Evolutionary conservation across 306 rosid species (phyloP).

Genomic region (Nissolia schottii): DNA sequence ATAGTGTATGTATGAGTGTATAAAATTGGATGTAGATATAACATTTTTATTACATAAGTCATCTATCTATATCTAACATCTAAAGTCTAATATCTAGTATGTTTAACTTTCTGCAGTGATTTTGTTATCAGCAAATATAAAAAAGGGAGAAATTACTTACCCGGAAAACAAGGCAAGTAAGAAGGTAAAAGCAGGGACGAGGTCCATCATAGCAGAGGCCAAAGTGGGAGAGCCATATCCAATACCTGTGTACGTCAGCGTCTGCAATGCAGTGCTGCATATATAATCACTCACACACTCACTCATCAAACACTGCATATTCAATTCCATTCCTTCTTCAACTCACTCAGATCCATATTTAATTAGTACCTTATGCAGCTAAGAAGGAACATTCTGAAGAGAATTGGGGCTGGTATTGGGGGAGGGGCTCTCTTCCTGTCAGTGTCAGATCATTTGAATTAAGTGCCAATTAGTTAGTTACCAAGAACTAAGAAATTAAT

Average conservation of each 20-base stretch:
- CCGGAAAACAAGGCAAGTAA: constrained; percentile 33
- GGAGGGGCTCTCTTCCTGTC: constrained; percentile 36
- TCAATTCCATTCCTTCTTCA: not conserved
- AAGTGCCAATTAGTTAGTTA: too few relatives aligned
- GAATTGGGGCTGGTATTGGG: constrained; percentile 5
- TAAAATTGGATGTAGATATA: too few relatives aligned
- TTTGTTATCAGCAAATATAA: too few relatives aligned
- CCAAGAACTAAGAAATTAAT: not conserved
- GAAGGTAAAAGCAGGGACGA: constrained; percentile 50
- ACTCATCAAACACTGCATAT: not conserved
- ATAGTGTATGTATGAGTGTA: too few relatives aligned
- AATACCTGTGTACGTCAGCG: constrained; percentile 28
- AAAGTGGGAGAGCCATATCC: constrained; percentile 48
- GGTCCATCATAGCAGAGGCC: constrained; percentile 37
- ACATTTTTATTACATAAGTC: too few relatives aligned
- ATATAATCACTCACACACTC: not conserved
- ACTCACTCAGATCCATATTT: too few relatives aligned
- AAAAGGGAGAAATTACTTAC: constrained; percentile 24
- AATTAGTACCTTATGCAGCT: constrained; percentile 27
- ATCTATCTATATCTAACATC: too few relatives aligned
- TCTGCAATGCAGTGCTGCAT: constrained; percentile 37
- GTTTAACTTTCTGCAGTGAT: too few relatives aligned
- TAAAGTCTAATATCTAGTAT: too few relatives aligned
- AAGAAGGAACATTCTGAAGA: constrained; percentile 23
- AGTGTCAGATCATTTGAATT: not conserved